These are phyloP conservation scores for Cercospora beticola DNA, from an alignment of 2,329 filamentous ascomycete species.

Conservation along the genomic window DNA sequence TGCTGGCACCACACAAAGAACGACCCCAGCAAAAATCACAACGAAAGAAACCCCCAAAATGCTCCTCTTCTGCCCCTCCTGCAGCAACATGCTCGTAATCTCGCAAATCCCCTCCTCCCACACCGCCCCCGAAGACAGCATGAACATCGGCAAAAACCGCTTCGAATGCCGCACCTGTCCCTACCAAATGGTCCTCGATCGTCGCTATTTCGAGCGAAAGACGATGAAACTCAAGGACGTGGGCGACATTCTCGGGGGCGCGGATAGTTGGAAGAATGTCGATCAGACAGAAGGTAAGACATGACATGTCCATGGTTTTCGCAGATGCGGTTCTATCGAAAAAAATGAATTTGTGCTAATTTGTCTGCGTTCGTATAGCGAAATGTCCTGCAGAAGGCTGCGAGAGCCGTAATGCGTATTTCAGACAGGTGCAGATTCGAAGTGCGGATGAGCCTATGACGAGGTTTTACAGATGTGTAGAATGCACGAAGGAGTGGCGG, in stretches of 20 bases:
- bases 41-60: conserved; percentile 6
- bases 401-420: conserved; percentile 81
- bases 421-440: conserved; percentile 95
- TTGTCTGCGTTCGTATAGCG: conserved; percentile 46
- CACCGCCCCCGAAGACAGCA: conserved; percentile 39
- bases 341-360: background rate
- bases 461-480: conserved; percentile 73
- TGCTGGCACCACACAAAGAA: background rate
- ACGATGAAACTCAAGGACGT: conserved; percentile 79
- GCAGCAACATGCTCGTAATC: conserved; percentile 80
- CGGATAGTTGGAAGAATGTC: conserved; percentile 86
- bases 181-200: conserved; percentile 80
- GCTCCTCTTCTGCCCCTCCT: conserved; percentile 67
- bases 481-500: conserved; percentile 48
- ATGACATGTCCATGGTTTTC: background rate
- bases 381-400: conserved; percentile 83
- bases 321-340: too few relatives aligned
- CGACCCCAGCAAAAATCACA: background rate
- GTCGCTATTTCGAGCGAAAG: conserved; percentile 78
- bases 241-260: conserved; percentile 86
- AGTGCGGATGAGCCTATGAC: conserved; percentile 99
- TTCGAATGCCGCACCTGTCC: conserved; percentile 96
- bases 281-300: conserved; percentile 69
- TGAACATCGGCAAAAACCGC: conserved; percentile 61
- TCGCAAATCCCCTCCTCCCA: conserved; percentile 47